These are phyloP conservation scores for Borealophlyctis nickersoniae DNA, from an alignment of 192 early-diverging fungal species.

Conservation along the genomic window DNA sequence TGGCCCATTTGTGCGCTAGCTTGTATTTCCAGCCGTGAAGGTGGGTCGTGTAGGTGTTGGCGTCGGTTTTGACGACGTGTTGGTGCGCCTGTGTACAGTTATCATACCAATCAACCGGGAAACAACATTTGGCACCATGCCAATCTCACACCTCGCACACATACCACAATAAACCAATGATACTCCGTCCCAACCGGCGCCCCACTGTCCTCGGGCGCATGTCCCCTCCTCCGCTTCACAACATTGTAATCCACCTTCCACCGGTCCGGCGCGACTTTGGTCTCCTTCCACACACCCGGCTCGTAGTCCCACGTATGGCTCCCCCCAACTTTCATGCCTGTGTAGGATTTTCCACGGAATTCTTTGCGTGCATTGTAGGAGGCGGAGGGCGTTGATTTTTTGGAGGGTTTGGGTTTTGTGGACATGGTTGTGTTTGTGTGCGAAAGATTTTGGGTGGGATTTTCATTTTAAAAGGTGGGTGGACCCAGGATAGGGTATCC, in stretches of 20 bases:
- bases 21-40: not conserved
- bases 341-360: not conserved
- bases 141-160: no score
- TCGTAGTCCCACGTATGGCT: not conserved
- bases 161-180: not conserved
- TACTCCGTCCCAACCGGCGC: not conserved
- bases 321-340: not conserved
- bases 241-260: not conserved
- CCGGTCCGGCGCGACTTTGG: not conserved
- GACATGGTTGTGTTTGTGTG: no score
- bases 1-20: not conserved
- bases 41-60: slow-evolving; percentile 1
- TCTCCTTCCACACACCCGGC: not conserved
- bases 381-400: no score
- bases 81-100: no score
- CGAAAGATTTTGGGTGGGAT: no score
- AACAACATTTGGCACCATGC: no score
- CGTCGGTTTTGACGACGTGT: not conserved
- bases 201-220: not conserved
- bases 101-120: no score
- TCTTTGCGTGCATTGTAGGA: not conserved
- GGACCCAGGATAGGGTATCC: no score
- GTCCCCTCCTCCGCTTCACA: not conserved
- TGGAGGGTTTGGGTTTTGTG: no score
- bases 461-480: no score